Evolutionary conservation across 2,329 filamentous ascomycete genomes (phyloP).

Genomic region (Fusarium floridanum): DNA sequence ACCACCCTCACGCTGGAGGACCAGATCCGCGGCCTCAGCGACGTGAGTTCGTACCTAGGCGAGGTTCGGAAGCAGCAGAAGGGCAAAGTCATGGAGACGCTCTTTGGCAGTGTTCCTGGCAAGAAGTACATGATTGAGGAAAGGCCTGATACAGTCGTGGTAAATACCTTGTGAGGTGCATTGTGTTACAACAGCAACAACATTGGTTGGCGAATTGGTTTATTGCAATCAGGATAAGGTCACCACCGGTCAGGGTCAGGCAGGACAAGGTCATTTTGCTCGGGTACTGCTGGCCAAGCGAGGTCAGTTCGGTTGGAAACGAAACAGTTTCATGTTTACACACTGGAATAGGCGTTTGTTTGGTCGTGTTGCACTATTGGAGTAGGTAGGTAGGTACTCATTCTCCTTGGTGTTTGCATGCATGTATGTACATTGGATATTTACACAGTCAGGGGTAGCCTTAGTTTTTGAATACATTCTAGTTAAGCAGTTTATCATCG

Average conservation of each 20-base stretch:
- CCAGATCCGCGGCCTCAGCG: conserved; percentile 85
- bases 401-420: neutral
- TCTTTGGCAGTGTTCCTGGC: conserved; percentile 70
- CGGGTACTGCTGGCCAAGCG: neutral
- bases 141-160: conserved; percentile 35
- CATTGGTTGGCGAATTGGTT: conserved; percentile 2
- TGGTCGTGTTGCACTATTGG: neutral
- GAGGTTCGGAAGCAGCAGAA: conserved; percentile 84
- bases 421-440: neutral
- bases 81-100: conserved; percentile 82
- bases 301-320: neutral
- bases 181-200: neutral
- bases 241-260: neutral
- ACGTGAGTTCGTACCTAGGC: conserved; percentile 83
- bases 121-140: conserved; percentile 52
- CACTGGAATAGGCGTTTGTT: conserved; percentile 7
- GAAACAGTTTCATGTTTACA: neutral
- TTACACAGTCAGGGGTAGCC: neutral
- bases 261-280: neutral
- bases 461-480: neutral
- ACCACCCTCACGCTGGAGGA: conserved; percentile 83
- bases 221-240: neutral
- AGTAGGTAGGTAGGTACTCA: neutral
- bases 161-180: conserved; percentile 28
- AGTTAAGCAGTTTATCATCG: neutral